Conservation (phyloP, 148 eudicot genomes). For the Vaccinium myrtillus region DNA sequence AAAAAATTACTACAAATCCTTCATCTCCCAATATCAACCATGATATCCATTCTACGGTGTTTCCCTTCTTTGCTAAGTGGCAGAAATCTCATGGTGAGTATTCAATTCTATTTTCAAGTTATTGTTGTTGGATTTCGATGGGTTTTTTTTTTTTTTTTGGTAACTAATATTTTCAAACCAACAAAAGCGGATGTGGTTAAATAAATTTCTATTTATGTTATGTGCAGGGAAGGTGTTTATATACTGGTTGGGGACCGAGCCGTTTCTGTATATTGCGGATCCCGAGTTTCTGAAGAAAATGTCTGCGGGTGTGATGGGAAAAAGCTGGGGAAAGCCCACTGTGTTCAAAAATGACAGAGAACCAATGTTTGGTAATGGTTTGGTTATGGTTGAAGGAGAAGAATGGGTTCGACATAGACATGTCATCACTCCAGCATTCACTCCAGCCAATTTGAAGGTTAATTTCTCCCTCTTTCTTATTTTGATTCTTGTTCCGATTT, state of each 20-base stretch:
- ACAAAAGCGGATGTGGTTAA: no score
- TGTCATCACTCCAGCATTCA: slow-evolving; percentile 80
- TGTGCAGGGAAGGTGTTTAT: slow-evolving; percentile 77
- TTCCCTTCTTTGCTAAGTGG: slow-evolving; percentile 86
- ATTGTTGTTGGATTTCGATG: neutral
- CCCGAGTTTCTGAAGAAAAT: slow-evolving; percentile 74
- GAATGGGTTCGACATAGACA: slow-evolving; percentile 89
- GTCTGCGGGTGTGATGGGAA: slow-evolving; percentile 58
- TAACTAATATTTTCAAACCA: no score
- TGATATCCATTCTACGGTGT: slow-evolving; percentile 70
- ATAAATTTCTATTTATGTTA: neutral
- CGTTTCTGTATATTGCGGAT: slow-evolving; percentile 86
- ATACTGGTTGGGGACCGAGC: slow-evolving; percentile 96
- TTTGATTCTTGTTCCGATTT: neutral
- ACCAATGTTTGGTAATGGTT: slow-evolving; percentile 91
- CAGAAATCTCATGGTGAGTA: slow-evolving; percentile 63
- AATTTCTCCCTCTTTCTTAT: neutral
- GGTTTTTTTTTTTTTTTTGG: neutral
- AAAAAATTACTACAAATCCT: slow-evolving; percentile 8
- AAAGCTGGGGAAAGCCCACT: slow-evolving; percentile 89
- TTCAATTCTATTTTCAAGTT: no score
- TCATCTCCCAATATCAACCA: slow-evolving; percentile 31
- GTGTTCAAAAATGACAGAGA: slow-evolving; percentile 70
- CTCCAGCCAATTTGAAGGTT: slow-evolving; percentile 79
- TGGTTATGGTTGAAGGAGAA: slow-evolving; percentile 72